Evolutionary conservation across 495 filamentous ascomycete species (phyloP), one percentile per base, ranked within the genome.

Genomic region (Usnea hakonensis): DNA sequence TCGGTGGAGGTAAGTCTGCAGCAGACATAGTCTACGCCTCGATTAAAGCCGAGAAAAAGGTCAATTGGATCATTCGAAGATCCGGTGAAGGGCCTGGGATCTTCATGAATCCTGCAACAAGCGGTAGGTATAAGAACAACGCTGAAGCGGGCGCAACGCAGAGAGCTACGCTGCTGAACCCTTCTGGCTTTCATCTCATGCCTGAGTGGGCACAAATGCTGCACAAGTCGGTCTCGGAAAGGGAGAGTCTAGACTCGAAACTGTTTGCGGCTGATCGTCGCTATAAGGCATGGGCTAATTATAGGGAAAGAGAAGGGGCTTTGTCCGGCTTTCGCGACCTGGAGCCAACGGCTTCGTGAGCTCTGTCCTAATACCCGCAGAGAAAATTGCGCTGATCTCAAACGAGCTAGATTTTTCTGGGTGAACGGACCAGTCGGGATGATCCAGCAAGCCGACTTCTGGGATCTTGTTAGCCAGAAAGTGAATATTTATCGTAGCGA

Each of bases 1-100:
- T 77, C 38, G 77, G 77, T 30, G 75, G 68, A 38, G 75, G 69
- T 8, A 79, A 78, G 62, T 79, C 77, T 28, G 69, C 76, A 16
- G 75, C 71, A 17, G 76, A 79, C 62, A 74, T 79, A 65, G 72
- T 70, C 32, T 78, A 78, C 57, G 68, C 71, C 37, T 67, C 57
- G 41, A 70, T 73, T 10, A 75, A 74, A 63, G 68, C 68, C 17
- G 70, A 72, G 11, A 77, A 75, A 55, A 62, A 53, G 8, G 75
- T 77, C n/a, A 64, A 63, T 19, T 79, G 76, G 78, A 70, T 78
- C 36, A 74, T 79, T 64, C 68, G 73, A 23, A 63, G 64, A 58
- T 69, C 68, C 19, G 76, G 75, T n/a, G 67, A 57, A 43, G 60
- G 63, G 6, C 63, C 63, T 37, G 63, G 21, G 3, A 46, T 60